These are phyloP conservation scores for Leptosphaerulina australis DNA, from an alignment of 2,329 filamentous ascomycete genomes.

Conservation along the genomic window DNA sequence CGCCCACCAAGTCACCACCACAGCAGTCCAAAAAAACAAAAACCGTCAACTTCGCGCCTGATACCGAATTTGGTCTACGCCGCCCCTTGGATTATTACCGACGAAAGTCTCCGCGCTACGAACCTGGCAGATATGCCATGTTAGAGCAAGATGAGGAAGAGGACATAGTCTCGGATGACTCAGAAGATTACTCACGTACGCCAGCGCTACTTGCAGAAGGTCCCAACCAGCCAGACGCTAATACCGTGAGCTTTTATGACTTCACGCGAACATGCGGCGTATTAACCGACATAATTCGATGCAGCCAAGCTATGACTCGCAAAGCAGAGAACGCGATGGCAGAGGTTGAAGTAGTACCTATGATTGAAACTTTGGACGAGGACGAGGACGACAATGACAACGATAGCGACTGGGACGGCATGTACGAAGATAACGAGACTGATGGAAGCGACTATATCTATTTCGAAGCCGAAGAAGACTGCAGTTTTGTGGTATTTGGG, in stretches of 20 bases:
- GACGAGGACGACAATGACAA: conserved; percentile 22
- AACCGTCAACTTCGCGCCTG: conserved; percentile 27
- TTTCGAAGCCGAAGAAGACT: conserved; percentile 27
- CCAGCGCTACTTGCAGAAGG: conserved; percentile 10
- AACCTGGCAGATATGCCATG: conserved; percentile 34
- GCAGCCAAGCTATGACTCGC: conserved; percentile 3
- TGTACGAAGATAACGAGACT: conserved; percentile 21
- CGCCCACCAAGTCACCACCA: conserved; percentile 4
- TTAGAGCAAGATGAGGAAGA: conserved; percentile 12
- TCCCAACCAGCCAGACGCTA: not conserved
- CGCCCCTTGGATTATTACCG: conserved; percentile 35
- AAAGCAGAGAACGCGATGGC: conserved; percentile 11
- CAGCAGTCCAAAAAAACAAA: conserved; percentile 13
- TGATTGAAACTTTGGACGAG: conserved; percentile 2
- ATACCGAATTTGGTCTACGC: conserved; percentile 31
- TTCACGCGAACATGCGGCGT: conserved; percentile 5
- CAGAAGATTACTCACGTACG: conserved; percentile 26
- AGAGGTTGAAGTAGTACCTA: conserved; percentile 8
- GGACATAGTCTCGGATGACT: conserved; percentile 25
- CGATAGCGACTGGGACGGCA: conserved; percentile 35
- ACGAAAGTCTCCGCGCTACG: conserved; percentile 36
- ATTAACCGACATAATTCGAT: conserved; percentile 9
- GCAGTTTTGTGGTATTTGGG: conserved; percentile 33
- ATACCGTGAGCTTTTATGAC: conserved; percentile 1
- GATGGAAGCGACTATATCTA: conserved; percentile 22